Evolutionary conservation across 1,284 basidiomycete genomes (phyloP), one percentile per base, ranked within the genome.

Genomic region (Testicularia cyperi): DNA sequence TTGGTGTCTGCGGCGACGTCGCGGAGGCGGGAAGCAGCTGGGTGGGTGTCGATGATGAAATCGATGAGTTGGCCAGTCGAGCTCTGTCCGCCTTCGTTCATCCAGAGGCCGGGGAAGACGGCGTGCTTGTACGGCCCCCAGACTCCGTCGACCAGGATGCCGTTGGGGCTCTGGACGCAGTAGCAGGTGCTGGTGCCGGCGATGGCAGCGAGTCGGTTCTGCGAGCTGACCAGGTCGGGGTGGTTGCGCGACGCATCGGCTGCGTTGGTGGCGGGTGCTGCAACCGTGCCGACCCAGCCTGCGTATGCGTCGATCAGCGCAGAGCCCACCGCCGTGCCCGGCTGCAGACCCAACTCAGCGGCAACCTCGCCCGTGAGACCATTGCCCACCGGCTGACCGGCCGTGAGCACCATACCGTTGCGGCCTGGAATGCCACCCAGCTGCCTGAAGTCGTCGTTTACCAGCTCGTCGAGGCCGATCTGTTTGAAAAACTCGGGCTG

Each of bases 11-110:
- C 74, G 0, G 81, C 79, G 14, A 70, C 45, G 31, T 85, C 82
- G 37, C 85, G 79, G 15, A 95, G 83, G 39, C 84, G 81, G 5
- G 82, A 77, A 62, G 88, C 88, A 1, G 92, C 90, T 1, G 88
- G 84, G 71, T 98, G 94, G 0, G 89, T 96, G 24, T 86, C 90
- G 62, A 97, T 83, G 77, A 95, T 86, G 75, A 95, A 96, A 72
- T 98, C 91, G 61, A 96, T 92, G 19, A 96, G 82, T 86, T 95
- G 92, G n/a, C 94, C 95, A 0, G 94, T 98, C 0, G 92, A 94
- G 15, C 91, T 95, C 78, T 98, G 94, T 0, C 94, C 94, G 29
- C 94, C 94, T 79, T 98, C 94, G 72, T 95, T 98, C 91, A 97
- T 96, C 95, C 94, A 79, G 24, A 75, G 65, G 54, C 68, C 90